These are phyloP conservation scores for Triticum timopheevii DNA, from an alignment of 176 grass and related monocot genomes.

Conservation along the genomic window DNA sequence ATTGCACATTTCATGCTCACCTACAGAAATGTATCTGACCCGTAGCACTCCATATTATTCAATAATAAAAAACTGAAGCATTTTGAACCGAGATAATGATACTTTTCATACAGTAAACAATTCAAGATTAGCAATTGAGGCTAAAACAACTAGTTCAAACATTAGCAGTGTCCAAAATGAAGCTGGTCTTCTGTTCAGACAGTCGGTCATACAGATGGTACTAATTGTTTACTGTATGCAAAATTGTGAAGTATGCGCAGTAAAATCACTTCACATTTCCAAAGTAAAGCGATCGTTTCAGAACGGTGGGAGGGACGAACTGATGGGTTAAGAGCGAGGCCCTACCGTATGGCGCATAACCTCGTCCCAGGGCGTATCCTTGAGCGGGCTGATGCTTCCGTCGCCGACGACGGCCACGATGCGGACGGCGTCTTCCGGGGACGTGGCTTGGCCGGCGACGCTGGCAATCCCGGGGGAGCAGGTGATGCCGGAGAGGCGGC, in stretches of 20 bases:
- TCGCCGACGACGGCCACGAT: constrained; percentile 71
- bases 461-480: neutral
- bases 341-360: constrained; percentile 88
- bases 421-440: constrained; percentile 21
- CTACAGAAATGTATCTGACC: neutral
- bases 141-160: neutral
- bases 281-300: neutral
- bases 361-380: constrained; percentile 71
- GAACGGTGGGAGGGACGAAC: neutral
- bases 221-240: neutral
- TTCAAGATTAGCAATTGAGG: neutral
- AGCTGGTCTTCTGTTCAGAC: neutral
- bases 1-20: neutral
- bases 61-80: neutral
- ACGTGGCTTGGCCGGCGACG: neutral
- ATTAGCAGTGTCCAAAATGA: neutral
- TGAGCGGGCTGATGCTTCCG: constrained; percentile 69
- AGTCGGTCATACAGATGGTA: neutral
- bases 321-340: constrained; percentile 9
- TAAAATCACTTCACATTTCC: neutral
- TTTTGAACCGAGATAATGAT: neutral
- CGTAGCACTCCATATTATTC: neutral
- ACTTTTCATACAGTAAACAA: neutral
- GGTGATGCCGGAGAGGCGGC: neutral
- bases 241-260: neutral